These are phyloP conservation scores for Ascochyta pisi DNA, from an alignment of 2,329 filamentous ascomycete genomes.

Conservation along the genomic window DNA sequence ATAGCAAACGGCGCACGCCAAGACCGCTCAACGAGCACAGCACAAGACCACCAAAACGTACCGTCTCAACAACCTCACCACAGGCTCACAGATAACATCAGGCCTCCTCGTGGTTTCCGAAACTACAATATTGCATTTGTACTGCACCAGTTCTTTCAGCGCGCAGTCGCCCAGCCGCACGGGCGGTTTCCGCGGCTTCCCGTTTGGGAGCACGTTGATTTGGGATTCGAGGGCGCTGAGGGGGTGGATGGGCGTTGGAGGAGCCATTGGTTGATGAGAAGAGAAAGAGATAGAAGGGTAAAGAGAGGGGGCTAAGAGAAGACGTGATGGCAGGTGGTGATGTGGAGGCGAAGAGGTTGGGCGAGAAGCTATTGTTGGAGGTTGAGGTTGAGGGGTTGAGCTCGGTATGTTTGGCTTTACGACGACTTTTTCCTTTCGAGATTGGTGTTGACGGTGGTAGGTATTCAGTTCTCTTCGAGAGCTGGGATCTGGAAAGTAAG, in stretches of 20 bases:
- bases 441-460: slow-evolving; percentile 32
- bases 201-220: slow-evolving; percentile 60
- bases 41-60: slow-evolving; percentile 48
- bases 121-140: slow-evolving; percentile 63
- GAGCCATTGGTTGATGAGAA: slow-evolving; percentile 56
- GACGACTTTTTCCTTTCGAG: neutral
- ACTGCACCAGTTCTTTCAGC: slow-evolving; percentile 67
- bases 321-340: slow-evolving; percentile 26
- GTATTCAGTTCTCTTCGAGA: slow-evolving; percentile 50
- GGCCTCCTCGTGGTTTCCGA: slow-evolving; percentile 47
- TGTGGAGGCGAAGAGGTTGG: slow-evolving; percentile 55
- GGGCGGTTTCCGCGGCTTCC: slow-evolving; percentile 60
- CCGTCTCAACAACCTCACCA: slow-evolving; percentile 66
- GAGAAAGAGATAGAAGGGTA: neutral
- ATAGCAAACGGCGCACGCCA: slow-evolving; percentile 21
- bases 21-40: slow-evolving; percentile 10
- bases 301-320: slow-evolving; percentile 5
- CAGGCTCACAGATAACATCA: slow-evolving; percentile 61
- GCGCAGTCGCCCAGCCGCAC: slow-evolving; percentile 62
- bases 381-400: slow-evolving; percentile 42
- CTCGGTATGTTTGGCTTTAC: slow-evolving; percentile 26
- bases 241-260: slow-evolving; percentile 61
- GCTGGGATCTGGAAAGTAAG: slow-evolving; percentile 16
- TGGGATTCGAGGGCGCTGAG: slow-evolving; percentile 58
- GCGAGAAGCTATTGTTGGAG: slow-evolving; percentile 58